Evolutionary conservation across 352 stramenopile genomes (phyloP), one percentile per base, ranked within the genome.

Genomic region (Phytophthora sansomeana): DNA sequence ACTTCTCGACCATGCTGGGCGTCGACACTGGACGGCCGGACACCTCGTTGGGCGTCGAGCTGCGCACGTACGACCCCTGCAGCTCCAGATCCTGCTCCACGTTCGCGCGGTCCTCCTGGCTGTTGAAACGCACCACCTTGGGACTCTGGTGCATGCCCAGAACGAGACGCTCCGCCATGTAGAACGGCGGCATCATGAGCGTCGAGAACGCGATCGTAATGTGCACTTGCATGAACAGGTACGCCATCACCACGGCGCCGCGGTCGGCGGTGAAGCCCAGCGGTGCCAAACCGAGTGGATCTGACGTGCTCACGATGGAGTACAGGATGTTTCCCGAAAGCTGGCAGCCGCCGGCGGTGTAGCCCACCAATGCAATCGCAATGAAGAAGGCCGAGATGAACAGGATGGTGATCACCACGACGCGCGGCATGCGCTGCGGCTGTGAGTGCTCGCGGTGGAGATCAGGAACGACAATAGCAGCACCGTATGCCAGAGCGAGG

Each of bases 311-410:
- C 56, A 89, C 83, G 58, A 77, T 69, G 26, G 80, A 71, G 68
- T 83, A 87, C 55, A 87, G 65, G 32, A 87, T 66, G 61, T 87
- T 89, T 24, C 78, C 75, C 17, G 78, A 80, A 6, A 89, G 55
- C 59, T 89, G 80, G 44, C 80, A 87, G 10, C 80, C 80, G 33
- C 80, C 71, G 3, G 74, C 74, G 1, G 71, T 81, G 55, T 84
- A 84, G 5, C 76, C 79, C 1, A 59, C 59, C 14, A 72, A 38
- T 1, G 76, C 80, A 13, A 89, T 57, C 16, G 69, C 52, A 21
- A 85, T 24, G 58, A 89, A 87, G 43, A 89, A 70, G 13, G 38
- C 32, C 8, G 81, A 85, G 59, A 87, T 80, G 52, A 83, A 63
- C 29, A 75, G 52, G 14, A 83, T 78, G 0, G 81, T 87, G 47